Evolutionary conservation across 2,329 filamentous ascomycete species (phyloP).

Genomic region (Colletotrichum karsti): DNA sequence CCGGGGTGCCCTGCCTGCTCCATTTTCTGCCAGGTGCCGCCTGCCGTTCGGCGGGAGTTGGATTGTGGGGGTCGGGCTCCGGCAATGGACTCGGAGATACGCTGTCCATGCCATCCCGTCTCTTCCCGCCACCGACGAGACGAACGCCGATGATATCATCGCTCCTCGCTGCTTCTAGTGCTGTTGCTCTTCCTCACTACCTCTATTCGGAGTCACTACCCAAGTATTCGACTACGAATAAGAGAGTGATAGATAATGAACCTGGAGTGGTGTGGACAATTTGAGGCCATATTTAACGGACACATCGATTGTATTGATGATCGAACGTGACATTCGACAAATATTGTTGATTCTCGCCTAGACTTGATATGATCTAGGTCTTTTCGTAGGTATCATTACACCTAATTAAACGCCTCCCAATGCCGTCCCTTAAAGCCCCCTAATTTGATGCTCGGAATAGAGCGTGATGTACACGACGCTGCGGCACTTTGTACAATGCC

Average conservation of each 20-base stretch:
- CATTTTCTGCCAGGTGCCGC: background rate
- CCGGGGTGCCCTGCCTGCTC: background rate
- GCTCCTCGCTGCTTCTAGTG: too few species aligned
- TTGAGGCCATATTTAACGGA: too few species aligned
- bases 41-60: background rate
- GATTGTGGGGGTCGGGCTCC: background rate
- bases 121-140: background rate
- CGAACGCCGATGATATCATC: background rate
- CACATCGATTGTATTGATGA: too few species aligned
- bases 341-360: conserved; percentile 12
- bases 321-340: too few species aligned
- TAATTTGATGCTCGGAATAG: conserved; percentile 2
- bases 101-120: conserved; percentile 5
- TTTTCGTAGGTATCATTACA: conserved; percentile 27
- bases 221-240: too few species aligned
- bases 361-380: background rate
- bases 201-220: too few species aligned
- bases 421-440: conserved; percentile 10
- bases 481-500: background rate
- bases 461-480: conserved; percentile 23
- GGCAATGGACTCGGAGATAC: conserved; percentile 22
- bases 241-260: too few species aligned
- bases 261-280: too few species aligned
- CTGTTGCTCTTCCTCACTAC: too few species aligned
- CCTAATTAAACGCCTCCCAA: conserved; percentile 26